Conservation (phyloP, 2,329 filamentous ascomycete species). For the Verticillium zaregamsianum region DNA sequence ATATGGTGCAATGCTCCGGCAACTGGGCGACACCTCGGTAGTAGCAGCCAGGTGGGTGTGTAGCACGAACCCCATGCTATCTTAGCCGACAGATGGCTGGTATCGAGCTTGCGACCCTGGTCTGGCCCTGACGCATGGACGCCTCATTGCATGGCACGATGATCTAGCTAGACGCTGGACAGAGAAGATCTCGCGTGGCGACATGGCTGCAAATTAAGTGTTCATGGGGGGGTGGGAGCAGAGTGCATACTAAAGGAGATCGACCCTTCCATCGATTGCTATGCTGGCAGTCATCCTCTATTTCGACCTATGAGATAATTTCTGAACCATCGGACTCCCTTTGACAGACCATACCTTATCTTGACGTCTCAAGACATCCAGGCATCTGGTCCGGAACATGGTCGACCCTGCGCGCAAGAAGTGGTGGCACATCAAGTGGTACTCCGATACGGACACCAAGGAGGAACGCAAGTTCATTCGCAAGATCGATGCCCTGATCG, state of each 20-base stretch:
- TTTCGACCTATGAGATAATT: not conserved
- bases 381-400: not conserved
- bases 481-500: slow-evolving; percentile 52
- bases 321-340: not conserved
- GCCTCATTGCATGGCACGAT: not conserved
- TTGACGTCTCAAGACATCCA: not conserved
- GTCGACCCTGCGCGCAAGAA: slow-evolving; percentile 10
- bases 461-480: slow-evolving; percentile 47
- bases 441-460: slow-evolving; percentile 40
- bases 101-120: not conserved
- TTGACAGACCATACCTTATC: not conserved
- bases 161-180: not conserved
- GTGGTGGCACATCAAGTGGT: slow-evolving; percentile 41
- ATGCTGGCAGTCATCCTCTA: not conserved
- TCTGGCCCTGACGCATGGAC: not conserved
- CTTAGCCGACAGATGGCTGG: not conserved
- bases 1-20: not conserved
- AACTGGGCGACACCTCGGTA: not conserved
- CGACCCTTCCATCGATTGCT: not conserved
- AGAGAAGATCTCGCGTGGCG: not conserved
- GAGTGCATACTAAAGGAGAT: not conserved
- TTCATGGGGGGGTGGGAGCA: not conserved
- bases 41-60: not conserved
- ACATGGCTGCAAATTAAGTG: not conserved
- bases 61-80: not conserved